phyloP scores from a whole-genome alignment of 2,329 filamentous ascomycete species.

The Colletotrichum sp. region DNA sequence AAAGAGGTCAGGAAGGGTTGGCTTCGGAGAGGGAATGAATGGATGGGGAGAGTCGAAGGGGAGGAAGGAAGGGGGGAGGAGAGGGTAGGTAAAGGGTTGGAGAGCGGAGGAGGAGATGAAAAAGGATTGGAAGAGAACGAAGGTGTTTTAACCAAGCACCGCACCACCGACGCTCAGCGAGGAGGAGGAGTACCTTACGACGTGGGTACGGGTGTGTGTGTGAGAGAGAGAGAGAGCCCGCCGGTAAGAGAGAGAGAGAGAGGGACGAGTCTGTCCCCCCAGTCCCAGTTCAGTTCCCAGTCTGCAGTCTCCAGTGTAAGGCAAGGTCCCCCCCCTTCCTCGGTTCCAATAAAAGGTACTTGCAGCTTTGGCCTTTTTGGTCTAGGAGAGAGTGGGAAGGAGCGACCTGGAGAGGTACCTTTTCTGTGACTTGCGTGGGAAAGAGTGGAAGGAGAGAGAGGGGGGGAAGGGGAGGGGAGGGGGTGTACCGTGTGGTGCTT shows the following conservation, averaged over 20 bases:
- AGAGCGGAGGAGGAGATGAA: slow-evolving; percentile 58
- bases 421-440: not conserved
- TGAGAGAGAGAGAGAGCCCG: not conserved
- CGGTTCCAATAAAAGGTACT: not conserved
- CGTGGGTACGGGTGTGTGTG: not conserved
- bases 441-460: not conserved
- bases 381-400: not conserved
- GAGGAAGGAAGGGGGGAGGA: slow-evolving; percentile 40
- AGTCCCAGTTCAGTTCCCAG: not conserved
- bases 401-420: not conserved
- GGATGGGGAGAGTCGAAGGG: slow-evolving; percentile 45
- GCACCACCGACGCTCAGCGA: not conserved
- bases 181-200: not conserved
- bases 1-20: slow-evolving; percentile 51
- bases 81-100: slow-evolving; percentile 51
- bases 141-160: slow-evolving; percentile 45
- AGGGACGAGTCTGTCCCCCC: not conserved
- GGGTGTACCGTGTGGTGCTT: not conserved
- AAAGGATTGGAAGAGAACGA: slow-evolving; percentile 58
- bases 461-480: not conserved
- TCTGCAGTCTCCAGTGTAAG: not conserved
- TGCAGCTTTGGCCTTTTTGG: slow-evolving; percentile 16
- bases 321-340: not conserved
- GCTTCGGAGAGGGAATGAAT: slow-evolving; percentile 61
- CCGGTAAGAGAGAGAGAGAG: not conserved